phyloP scores from a whole-genome alignment of 345 rosid genomes.

The Lumnitzera racemosa region DNA sequence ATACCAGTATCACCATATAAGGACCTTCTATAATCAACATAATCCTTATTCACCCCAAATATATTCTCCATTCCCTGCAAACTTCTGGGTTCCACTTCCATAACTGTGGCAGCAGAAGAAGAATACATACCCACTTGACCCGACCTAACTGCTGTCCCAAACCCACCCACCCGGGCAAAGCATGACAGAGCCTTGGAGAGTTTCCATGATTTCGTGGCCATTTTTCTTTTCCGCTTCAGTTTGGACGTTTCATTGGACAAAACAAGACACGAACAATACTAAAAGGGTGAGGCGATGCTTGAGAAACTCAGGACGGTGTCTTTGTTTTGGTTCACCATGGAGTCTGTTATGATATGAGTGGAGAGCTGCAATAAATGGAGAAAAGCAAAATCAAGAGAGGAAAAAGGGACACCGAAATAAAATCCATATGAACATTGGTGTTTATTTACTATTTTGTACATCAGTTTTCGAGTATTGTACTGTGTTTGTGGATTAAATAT shows the following conservation, averaged over 20 bases:
- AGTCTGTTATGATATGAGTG: too few relatives aligned
- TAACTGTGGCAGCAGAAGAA: conserved; percentile 20
- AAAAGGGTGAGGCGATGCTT: too few relatives aligned
- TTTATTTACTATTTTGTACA: too few relatives aligned
- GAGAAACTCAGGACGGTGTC: too few relatives aligned
- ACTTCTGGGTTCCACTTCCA: conserved; percentile 25
- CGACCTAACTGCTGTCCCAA: neutral
- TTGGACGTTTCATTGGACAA: conserved; percentile 4
- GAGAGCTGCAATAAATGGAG: too few relatives aligned
- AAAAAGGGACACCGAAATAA: too few relatives aligned
- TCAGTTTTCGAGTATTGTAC: too few relatives aligned
- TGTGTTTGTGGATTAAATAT: too few relatives aligned
- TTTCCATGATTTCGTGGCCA: neutral
- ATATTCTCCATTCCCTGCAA: conserved; percentile 17
- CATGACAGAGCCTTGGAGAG: neutral
- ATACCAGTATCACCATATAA: conserved; percentile 68
- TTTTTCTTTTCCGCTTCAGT: conserved; percentile 14
- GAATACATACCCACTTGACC: conserved; percentile 26
- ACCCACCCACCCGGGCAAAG: neutral
- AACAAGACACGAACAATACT: too few relatives aligned
- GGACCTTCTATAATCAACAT: conserved; percentile 75
- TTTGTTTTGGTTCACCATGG: too few relatives aligned
- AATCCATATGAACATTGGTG: too few relatives aligned
- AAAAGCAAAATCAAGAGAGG: too few relatives aligned
- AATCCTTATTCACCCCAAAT: conserved; percentile 54